A percentile compares a stretch with the other conserved stretches of the same genome.
Evolutionary conservation across 805 yeast species (phyloP).

Genomic region (Groenewaldozyma salmanticensis): DNA sequence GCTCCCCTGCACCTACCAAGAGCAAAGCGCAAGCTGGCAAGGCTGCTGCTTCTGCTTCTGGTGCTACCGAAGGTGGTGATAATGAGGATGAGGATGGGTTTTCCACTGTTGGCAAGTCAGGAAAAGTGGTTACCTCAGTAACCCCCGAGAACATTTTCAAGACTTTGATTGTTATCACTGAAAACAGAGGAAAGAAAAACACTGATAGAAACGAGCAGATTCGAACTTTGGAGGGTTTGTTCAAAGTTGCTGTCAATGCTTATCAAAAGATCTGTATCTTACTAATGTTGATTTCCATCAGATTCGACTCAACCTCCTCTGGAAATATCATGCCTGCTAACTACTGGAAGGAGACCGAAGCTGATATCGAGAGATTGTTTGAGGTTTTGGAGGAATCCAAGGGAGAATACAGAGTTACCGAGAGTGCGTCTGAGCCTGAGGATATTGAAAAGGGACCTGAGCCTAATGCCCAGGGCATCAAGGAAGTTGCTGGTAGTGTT

Average conservation of each 20-base stretch:
- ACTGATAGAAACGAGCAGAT: slow-evolving; percentile 78
- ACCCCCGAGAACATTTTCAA: slow-evolving; percentile 51
- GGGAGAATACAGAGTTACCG: slow-evolving; percentile 57
- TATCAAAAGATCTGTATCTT: slow-evolving; percentile 74
- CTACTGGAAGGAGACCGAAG: slow-evolving; percentile 66
- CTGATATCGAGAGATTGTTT: slow-evolving; percentile 54
- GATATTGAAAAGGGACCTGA: slow-evolving; percentile 55
- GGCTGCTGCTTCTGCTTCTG: slow-evolving; percentile 24
- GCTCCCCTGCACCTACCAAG: slow-evolving; percentile 13
- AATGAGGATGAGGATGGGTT: slow-evolving; percentile 27
- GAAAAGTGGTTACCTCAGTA: slow-evolving; percentile 25
- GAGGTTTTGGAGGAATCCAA: slow-evolving; percentile 56
- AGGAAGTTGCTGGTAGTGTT: slow-evolving; percentile 72
- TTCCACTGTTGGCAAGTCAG: slow-evolving; percentile 31
- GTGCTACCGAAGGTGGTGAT: slow-evolving; percentile 28
- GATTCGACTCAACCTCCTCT: slow-evolving; percentile 70
- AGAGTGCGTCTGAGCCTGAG: slow-evolving; percentile 73
- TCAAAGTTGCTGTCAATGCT: slow-evolving; percentile 40
- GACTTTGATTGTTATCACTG: slow-evolving; percentile 64
- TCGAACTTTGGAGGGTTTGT: slow-evolving; percentile 52
- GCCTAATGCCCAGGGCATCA: slow-evolving; percentile 55
- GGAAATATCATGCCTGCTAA: slow-evolving; percentile 65
- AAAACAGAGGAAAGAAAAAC: slow-evolving; percentile 92
- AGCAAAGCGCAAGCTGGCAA: slow-evolving; percentile 24
- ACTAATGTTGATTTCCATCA: slow-evolving; percentile 73